Percentiles rank a stretch among this genome's conserved stretches.
Conservation (phyloP, 352 stramenopile species). For the Stramenopiles sp. region DNA sequence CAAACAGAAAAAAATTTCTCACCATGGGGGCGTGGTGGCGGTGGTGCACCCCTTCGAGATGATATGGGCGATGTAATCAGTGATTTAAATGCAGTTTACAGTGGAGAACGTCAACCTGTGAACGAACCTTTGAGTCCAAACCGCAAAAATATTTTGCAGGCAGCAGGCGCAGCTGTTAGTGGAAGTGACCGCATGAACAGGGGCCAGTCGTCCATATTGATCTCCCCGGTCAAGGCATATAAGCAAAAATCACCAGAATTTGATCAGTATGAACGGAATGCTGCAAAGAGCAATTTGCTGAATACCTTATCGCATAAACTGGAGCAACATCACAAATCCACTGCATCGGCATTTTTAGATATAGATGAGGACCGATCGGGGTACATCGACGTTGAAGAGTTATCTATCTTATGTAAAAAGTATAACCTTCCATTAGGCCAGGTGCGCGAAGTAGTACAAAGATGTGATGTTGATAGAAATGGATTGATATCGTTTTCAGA, state of each 20-base stretch:
- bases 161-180: background rate
- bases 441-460: background rate
- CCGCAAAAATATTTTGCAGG: background rate
- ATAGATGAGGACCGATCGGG: background rate
- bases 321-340: background rate
- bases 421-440: background rate
- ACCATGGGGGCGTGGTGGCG: background rate
- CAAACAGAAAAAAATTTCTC: background rate
- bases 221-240: background rate
- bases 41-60: slow-evolving; percentile 1
- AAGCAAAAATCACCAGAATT: background rate
- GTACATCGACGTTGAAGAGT: background rate
- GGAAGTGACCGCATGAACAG: background rate
- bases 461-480: background rate
- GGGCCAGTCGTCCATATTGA: background rate
- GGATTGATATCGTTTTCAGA: background rate
- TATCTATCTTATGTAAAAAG: background rate
- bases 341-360: background rate
- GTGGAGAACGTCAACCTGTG: background rate
- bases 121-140: background rate
- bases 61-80: background rate
- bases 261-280: background rate
- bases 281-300: too few relatives aligned
- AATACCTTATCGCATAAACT: background rate
- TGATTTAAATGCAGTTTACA: slow-evolving; percentile 9